phyloP scores from a whole-genome alignment of 1,139 yeast species.

The Suhomyces bribrorum region DNA sequence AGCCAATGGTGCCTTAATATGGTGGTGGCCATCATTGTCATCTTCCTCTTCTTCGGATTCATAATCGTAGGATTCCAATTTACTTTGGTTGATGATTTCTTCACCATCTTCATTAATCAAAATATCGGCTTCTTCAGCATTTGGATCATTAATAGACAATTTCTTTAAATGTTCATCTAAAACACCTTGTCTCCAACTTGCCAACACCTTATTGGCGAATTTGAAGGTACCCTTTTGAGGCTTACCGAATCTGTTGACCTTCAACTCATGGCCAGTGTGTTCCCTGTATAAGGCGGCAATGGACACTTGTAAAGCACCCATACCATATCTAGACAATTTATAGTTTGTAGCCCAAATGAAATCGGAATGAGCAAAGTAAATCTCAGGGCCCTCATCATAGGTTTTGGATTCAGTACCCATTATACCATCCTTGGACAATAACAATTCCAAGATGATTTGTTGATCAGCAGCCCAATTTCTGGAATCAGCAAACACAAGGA shows the following conservation, averaged over 20 bases:
- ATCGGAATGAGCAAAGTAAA: conserved; percentile 86
- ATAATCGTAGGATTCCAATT: conserved; percentile 39
- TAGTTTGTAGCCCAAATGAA: conserved; percentile 89
- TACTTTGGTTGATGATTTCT: conserved; percentile 48
- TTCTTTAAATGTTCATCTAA: conserved; percentile 71
- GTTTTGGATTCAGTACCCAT: conserved; percentile 78
- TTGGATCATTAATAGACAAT: conserved; percentile 46
- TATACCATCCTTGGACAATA: conserved; percentile 71
- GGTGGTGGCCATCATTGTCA: conserved; percentile 25
- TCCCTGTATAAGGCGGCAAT: conserved; percentile 80
- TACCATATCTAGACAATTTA: conserved; percentile 76
- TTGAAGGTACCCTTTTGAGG: conserved; percentile 84
- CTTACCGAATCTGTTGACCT: conserved; percentile 78
- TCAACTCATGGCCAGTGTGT: conserved; percentile 75
- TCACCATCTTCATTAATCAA: conserved; percentile 51
- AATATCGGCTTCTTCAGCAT: conserved; percentile 49
- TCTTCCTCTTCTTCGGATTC: conserved; percentile 36
- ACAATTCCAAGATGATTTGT: conserved; percentile 77
- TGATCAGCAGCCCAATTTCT: conserved; percentile 91
- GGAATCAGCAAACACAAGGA: conserved; percentile 78
- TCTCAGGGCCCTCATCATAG: conserved; percentile 74
- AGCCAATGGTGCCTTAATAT: conserved; percentile 33
- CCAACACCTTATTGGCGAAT: conserved; percentile 73
- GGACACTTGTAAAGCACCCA: conserved; percentile 87
- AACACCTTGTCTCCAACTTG: conserved; percentile 76